Evolutionary conservation across 768 basidiomycete species (phyloP).

Genomic region (Leccinum uliginosum): DNA sequence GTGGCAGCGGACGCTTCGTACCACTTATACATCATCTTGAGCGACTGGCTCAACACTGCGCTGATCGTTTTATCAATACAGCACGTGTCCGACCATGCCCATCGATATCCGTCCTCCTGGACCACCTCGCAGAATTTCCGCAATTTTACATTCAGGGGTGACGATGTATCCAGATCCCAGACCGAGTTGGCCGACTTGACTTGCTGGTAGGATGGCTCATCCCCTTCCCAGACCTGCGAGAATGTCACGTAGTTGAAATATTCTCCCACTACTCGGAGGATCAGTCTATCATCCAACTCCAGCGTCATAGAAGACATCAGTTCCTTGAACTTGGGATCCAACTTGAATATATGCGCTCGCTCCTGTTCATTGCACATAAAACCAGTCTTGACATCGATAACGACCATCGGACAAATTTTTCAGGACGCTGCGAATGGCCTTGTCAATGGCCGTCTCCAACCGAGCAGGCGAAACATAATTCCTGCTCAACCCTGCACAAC

Average conservation of each 20-base stretch:
- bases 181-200: not conserved
- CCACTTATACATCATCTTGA: not conserved
- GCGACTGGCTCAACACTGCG: not conserved
- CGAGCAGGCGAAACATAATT: not conserved
- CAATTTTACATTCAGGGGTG: not conserved
- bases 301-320: not conserved
- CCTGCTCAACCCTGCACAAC: not conserved
- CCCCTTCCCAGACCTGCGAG: not conserved
- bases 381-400: not conserved
- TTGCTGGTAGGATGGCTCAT: not conserved
- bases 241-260: not conserved
- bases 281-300: not conserved
- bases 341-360: not conserved
- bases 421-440: not conserved
- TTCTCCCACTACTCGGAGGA: not conserved
- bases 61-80: not conserved
- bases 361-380: not conserved
- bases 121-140: not conserved
- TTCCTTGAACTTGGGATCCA: not conserved
- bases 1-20: not conserved
- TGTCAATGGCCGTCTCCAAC: not conserved
- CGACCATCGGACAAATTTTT: not conserved
- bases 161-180: not conserved
- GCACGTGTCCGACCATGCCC: not conserved
- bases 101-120: not conserved